Evolutionary conservation across 345 rosid species (phyloP).

Genomic region (Fremontodendron californicum): DNA sequence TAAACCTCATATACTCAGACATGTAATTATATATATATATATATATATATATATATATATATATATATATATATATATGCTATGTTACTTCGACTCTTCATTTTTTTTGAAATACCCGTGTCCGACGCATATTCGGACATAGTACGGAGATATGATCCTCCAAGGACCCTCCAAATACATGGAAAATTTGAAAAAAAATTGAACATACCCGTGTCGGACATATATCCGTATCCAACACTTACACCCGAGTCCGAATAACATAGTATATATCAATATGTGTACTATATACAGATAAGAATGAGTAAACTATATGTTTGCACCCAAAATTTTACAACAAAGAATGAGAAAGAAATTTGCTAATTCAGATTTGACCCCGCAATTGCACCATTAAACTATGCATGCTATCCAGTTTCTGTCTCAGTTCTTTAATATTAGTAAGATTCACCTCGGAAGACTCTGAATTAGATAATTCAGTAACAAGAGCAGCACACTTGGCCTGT

Average conservation of each 20-base stretch:
- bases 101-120: too few species aligned
- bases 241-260: too few species aligned
- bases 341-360: neutral
- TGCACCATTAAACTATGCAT: conserved; percentile 59
- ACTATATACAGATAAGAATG: conserved; percentile 40
- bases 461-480: conserved; percentile 34
- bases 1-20: neutral
- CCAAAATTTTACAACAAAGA: conserved; percentile 25
- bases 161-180: too few species aligned
- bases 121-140: too few species aligned
- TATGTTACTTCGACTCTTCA: too few species aligned
- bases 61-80: too few species aligned
- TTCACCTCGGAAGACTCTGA: conserved; percentile 39
- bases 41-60: too few species aligned
- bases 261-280: too few species aligned
- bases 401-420: conserved; percentile 60
- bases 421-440: conserved; percentile 40
- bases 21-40: neutral
- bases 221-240: too few species aligned
- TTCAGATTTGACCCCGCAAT: conserved; percentile 58
- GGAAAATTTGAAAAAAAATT: too few species aligned
- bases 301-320: conserved; percentile 12
- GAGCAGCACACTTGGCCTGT: conserved; percentile 54
- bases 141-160: too few species aligned
- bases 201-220: too few species aligned